A percentile compares a stretch with the other conserved stretches of the same genome.
phyloP scores from a whole-genome alignment of 495 filamentous ascomycete genomes.

The Penicillium arizonense region DNA sequence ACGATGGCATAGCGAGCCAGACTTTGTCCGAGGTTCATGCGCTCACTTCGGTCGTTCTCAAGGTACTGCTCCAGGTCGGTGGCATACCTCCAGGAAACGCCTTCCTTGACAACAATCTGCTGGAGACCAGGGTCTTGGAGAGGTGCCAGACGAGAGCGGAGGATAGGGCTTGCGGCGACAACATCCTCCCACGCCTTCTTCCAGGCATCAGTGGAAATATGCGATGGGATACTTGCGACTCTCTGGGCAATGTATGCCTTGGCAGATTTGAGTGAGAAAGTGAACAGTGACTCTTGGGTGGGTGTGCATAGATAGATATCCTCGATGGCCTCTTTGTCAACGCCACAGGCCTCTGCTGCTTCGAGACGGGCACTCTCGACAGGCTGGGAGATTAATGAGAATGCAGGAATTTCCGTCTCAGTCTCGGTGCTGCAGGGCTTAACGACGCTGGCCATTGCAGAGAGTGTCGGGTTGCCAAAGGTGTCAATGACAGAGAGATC shows the following conservation, averaged over 20 bases:
- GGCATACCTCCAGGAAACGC: conserved; percentile 39
- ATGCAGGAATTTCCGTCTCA: conserved; percentile 20
- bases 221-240: conserved; percentile 38
- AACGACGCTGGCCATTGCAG: conserved; percentile 33
- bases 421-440: conserved; percentile 7
- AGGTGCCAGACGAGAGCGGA: conserved; percentile 61
- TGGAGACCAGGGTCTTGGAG: conserved; percentile 51
- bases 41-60: conserved; percentile 39
- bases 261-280: conserved; percentile 53
- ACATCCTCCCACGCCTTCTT: conserved; percentile 51
- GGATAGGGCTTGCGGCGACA: conserved; percentile 45
- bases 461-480: conserved; percentile 50
- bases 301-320: conserved; percentile 64
- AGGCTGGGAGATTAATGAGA: conserved; percentile 36
- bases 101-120: conserved; percentile 55
- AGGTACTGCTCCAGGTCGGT: conserved; percentile 49
- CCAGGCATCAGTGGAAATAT: conserved; percentile 34
- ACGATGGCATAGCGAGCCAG: conserved; percentile 57
- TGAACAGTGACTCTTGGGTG: conserved; percentile 62
- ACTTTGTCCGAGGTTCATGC: conserved; percentile 53
- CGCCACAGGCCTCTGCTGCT: conserved; percentile 28
- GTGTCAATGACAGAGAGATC: conserved; percentile 35
- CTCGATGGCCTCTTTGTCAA: conserved; percentile 30
- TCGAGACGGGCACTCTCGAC: conserved; percentile 28
- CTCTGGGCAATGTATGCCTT: conserved; percentile 60